phyloP scores from a whole-genome alignment of 768 basidiomycete species.

The Tylopilus vinaceipallidus region DNA sequence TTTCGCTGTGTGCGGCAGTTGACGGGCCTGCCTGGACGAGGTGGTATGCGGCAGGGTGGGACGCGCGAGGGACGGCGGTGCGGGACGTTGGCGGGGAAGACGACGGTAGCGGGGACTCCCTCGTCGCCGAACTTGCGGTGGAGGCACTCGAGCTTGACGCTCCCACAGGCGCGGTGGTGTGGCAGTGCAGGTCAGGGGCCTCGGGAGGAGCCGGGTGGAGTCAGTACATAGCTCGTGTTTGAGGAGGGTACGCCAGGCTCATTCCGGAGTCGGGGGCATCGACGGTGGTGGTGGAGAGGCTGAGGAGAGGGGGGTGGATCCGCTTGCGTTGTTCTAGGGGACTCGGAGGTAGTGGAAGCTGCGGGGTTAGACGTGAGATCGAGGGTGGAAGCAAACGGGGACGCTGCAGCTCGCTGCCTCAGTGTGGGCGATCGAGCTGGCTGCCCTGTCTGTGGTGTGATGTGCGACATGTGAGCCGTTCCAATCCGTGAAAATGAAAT shows the following conservation, averaged over 20 bases:
- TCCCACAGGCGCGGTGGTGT: slow-evolving; percentile 42
- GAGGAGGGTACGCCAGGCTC: slow-evolving; percentile 21
- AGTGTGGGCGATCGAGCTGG: too few species aligned
- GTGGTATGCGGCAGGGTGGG: too few species aligned
- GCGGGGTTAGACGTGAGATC: too few species aligned
- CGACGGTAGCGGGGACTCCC: slow-evolving; percentile 57
- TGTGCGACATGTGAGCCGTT: too few species aligned
- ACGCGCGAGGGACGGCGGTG: too few species aligned
- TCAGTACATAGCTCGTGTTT: too few species aligned
- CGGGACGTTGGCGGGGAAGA: slow-evolving; percentile 44
- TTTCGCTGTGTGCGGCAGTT: slow-evolving; percentile 11
- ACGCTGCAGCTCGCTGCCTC: too few species aligned
- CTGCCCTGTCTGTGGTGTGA: too few species aligned
- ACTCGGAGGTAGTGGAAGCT: slow-evolving; percentile 9
- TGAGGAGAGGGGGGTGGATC: slow-evolving; percentile 27
- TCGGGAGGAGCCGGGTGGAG: too few species aligned
- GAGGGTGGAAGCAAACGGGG: too few species aligned
- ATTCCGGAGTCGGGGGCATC: slow-evolving; percentile 4
- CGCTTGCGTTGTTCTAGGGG: slow-evolving; percentile 29
- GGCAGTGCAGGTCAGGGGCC: too few species aligned
- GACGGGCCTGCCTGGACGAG: slow-evolving; percentile 3
- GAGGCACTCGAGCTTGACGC: slow-evolving; percentile 63
- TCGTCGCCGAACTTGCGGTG: slow-evolving; percentile 60
- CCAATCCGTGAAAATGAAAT: too few species aligned
- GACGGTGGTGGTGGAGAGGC: slow-evolving; percentile 3